Base-by-base conservation (phyloP, 768 basidiomycete genomes). In the Lactarius evosmus region DNA sequence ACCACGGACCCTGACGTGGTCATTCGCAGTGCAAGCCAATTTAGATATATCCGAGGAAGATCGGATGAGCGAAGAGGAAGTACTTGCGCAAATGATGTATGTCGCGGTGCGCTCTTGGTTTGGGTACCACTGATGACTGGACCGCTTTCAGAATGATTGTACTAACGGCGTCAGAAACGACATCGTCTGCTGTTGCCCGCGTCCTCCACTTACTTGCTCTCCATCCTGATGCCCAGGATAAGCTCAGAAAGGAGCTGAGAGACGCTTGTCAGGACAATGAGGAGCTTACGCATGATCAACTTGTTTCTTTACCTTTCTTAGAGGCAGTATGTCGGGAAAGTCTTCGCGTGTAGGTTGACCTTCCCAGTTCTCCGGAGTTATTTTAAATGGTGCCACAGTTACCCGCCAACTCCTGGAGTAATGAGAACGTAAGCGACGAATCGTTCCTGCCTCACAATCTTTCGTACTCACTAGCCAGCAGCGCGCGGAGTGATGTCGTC, bases 11-110 rank as follows among this genome's bases (percentile, higher is more conserved):
- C 12, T 7, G 27, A 40, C 38, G 5, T 22, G 16, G 30, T 49
- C 19, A 27, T 6, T 11, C 34, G 25, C 22, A 72, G 71, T 71
- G 17, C 56, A 67, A 41, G 72, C 69, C 17, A 71, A 71, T 29
- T 7, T 16, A 16, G 16, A 7, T 7, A 16, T 16, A 38, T 16
- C 38, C 38, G 38, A 38, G 16, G n/a, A n/a, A n/a, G n/a, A n/a
- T n/a, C n/a, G n/a, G n/a, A n/a, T n/a, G n/a, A n/a, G n/a, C n/a
- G n/a, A n/a, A n/a, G n/a, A n/a, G n/a, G n/a, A n/a, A n/a, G n/a
- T n/a, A n/a, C n/a, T n/a, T n/a, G n/a, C n/a, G 38, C 38, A 38
- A 16, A 38, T 16, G 7, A 38, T 16, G 38, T 38, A 38, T 7
- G 38, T 16, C n/a, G 16, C 38, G 7, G 16, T 38, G 38, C 38